A percentile compares a stretch with the other conserved stretches of the same genome.
Conservation (phyloP, 1,139 yeast species). For the Geotrichum phurueaensis region DNA sequence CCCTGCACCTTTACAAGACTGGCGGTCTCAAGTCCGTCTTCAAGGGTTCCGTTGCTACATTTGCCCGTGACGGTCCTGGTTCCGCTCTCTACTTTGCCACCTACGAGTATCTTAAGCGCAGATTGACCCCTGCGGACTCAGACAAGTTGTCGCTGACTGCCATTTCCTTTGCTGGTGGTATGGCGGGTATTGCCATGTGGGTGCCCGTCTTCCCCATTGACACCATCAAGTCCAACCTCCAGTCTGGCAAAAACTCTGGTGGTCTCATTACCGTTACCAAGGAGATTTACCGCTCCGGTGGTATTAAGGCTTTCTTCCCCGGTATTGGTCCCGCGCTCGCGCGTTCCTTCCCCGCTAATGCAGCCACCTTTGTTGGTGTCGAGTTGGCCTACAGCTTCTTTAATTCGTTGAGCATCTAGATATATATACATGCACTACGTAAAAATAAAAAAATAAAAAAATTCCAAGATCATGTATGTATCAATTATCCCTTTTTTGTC, state of each 20-base stretch:
- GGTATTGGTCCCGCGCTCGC: conserved; percentile 94
- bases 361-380: conserved; percentile 94
- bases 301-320: conserved; percentile 91
- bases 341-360: conserved; percentile 96
- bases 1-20: conserved; percentile 62
- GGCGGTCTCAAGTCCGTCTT: conserved; percentile 85
- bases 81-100: conserved; percentile 96
- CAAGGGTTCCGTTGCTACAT: conserved; percentile 86
- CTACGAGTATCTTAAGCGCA: conserved; percentile 71
- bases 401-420: conserved; percentile 19
- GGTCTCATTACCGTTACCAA: conserved; percentile 63
- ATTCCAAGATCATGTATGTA: no score
- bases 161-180: conserved; percentile 85
- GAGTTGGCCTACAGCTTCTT: conserved; percentile 76
- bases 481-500: no score
- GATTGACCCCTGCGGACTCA: conserved; percentile 48
- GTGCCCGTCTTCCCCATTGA: conserved; percentile 92
- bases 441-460: neutral
- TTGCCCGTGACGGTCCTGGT: conserved; percentile 97
- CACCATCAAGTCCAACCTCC: conserved; percentile 84
- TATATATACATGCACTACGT: neutral
- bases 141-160: conserved; percentile 55
- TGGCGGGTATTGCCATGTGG: conserved; percentile 98
- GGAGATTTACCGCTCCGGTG: conserved; percentile 61
- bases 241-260: conserved; percentile 54